Evolutionary conservation across 768 basidiomycete species (phyloP).

Genomic region (Hydnomerulius pinastri): DNA sequence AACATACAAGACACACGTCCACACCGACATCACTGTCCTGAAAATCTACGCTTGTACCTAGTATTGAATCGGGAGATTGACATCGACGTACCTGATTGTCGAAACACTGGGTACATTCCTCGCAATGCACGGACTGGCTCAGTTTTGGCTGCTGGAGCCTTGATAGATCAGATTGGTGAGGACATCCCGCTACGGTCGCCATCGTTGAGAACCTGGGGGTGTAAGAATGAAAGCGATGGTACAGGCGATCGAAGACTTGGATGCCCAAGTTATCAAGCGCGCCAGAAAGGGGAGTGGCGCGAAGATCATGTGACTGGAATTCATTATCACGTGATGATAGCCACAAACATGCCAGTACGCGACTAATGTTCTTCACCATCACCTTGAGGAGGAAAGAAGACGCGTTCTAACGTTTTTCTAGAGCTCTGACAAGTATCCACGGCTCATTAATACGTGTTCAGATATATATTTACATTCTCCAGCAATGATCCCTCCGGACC

Average conservation of each 20-base stretch:
- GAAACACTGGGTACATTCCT: conserved; percentile 98
- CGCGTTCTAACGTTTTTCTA: too few species aligned
- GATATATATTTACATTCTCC: not conserved
- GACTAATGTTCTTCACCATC: too few species aligned
- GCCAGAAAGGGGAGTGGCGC: conserved; percentile 2
- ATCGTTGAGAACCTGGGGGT: too few species aligned
- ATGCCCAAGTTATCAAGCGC: not conserved
- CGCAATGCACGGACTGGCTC: conserved; percentile 77
- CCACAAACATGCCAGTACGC: not conserved
- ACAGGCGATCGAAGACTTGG: not conserved
- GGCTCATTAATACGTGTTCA: not conserved
- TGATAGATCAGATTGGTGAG: conserved; percentile 53
- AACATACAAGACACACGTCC: conserved; percentile 90
- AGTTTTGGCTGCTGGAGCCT: conserved; percentile 57
- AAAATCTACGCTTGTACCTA: not conserved
- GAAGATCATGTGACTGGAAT: conserved; percentile 5
- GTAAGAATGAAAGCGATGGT: not conserved
- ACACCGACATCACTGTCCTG: conserved; percentile 77
- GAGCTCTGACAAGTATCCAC: too few species aligned
- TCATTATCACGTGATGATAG: not conserved
- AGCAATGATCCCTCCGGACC: not conserved
- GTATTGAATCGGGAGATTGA: not conserved
- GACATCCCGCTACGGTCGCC: conserved; percentile 39
- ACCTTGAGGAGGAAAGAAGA: too few species aligned
- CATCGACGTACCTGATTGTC: conserved; percentile 72